Conservation (phyloP, 2,329 filamentous ascomycete species). For the Xylaria sp. region DNA sequence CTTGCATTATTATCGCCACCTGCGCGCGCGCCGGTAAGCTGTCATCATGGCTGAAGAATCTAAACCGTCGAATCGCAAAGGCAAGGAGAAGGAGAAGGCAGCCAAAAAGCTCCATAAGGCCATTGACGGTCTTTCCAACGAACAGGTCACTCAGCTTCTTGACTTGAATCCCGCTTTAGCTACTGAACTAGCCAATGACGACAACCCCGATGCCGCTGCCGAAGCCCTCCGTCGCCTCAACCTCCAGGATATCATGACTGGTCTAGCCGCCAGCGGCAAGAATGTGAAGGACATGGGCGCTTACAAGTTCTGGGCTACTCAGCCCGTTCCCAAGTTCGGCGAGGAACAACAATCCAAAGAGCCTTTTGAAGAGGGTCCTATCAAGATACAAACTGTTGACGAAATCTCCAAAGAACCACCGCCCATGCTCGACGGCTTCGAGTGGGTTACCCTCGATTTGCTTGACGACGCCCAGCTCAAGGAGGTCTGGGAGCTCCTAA, state of each 20-base stretch:
- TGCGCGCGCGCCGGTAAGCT: background rate
- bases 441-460: conserved; percentile 93
- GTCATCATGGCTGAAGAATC: conserved; percentile 64
- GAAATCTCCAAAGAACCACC: conserved; percentile 81
- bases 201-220: conserved; percentile 51
- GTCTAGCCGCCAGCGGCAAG: conserved; percentile 80
- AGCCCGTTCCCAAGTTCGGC: conserved; percentile 89
- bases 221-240: conserved; percentile 70
- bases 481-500: conserved; percentile 91
- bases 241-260: conserved; percentile 77
- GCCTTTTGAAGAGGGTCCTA: conserved; percentile 78
- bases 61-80: conserved; percentile 65
- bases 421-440: conserved; percentile 82
- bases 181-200: conserved; percentile 61
- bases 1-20: background rate
- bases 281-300: conserved; percentile 96
- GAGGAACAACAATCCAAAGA: conserved; percentile 62
- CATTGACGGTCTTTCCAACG: conserved; percentile 62
- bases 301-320: conserved; percentile 99
- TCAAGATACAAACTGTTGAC: conserved; percentile 81
- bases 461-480: conserved; percentile 80
- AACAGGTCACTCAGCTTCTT: conserved; percentile 73
- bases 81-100: conserved; percentile 58
- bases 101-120: conserved; percentile 66
- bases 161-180: conserved; percentile 78